phyloP scores from a whole-genome alignment of 2,329 filamentous ascomycete species.

The Graphilbum fragrans region DNA sequence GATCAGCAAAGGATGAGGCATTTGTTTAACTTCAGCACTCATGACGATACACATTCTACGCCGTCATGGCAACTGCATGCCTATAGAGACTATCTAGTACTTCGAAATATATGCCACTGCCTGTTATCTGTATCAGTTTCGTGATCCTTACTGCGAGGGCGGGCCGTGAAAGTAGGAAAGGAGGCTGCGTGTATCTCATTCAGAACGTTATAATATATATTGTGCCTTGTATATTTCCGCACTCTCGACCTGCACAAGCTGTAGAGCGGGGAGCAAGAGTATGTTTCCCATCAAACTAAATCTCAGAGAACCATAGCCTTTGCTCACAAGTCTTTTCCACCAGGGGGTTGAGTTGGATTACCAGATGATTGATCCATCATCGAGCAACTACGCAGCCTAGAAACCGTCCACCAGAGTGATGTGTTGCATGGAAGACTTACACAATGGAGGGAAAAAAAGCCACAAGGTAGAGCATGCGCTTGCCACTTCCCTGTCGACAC shows the following conservation, averaged over 20 bases:
- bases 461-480: too few relatives aligned
- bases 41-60: not conserved
- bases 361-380: constrained; percentile 8
- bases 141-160: too few relatives aligned
- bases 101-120: not conserved
- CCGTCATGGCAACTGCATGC: not conserved
- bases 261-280: not conserved
- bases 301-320: too few relatives aligned
- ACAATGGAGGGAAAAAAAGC: not conserved
- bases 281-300: too few relatives aligned
- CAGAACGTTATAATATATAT: not conserved
- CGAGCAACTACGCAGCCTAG: not conserved
- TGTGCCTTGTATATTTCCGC: constrained; percentile 6
- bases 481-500: too few relatives aligned
- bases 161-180: not conserved
- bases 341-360: constrained; percentile 12
- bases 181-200: not conserved
- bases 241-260: constrained; percentile 9
- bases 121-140: not conserved
- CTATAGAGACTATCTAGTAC: not conserved
- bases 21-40: not conserved
- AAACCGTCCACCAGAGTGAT: not conserved
- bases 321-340: too few relatives aligned
- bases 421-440: not conserved
- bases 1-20: not conserved